These are phyloP conservation scores for Penicillium pancosmium DNA, from an alignment of 495 filamentous ascomycete species.

Conservation along the genomic window DNA sequence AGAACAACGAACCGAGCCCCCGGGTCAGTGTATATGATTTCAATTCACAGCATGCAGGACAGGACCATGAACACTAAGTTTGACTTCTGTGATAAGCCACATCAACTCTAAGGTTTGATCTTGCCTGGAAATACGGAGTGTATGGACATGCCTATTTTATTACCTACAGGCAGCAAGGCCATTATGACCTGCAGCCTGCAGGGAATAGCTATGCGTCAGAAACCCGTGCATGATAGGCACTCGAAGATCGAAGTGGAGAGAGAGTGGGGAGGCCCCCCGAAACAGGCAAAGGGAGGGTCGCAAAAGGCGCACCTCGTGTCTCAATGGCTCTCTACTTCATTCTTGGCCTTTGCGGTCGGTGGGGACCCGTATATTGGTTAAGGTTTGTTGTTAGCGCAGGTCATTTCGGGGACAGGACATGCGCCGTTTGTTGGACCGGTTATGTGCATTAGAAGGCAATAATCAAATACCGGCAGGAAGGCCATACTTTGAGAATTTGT, in stretches of 20 bases:
- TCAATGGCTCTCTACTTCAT: conserved; percentile 20
- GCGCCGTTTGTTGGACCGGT: conserved; percentile 19
- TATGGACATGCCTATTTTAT: conserved; percentile 6
- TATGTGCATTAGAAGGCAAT: conserved; percentile 17
- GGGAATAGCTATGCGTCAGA: conserved; percentile 23
- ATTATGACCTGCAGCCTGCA: conserved; percentile 27
- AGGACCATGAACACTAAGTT: neutral
- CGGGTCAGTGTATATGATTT: conserved; percentile 10
- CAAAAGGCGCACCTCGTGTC: conserved; percentile 22
- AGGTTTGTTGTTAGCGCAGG: conserved; percentile 11
- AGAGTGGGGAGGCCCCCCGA: conserved; percentile 12
- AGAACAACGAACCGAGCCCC: conserved; percentile 2
- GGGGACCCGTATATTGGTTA: conserved; percentile 4
- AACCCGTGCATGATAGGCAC: conserved; percentile 25
- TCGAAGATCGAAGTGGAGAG: conserved; percentile 17
- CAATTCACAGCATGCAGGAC: conserved; percentile 6
- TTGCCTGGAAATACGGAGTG: neutral
- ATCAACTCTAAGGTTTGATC: neutral
- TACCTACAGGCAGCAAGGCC: conserved; percentile 18
- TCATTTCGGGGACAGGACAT: conserved; percentile 10
- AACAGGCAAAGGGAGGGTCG: conserved; percentile 26
- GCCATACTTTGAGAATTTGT: no score
- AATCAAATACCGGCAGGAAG: conserved; percentile 9
- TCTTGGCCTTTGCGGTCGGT: conserved; percentile 14
- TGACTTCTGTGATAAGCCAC: conserved; percentile 1